Percentiles rank a stretch among this genome's conserved stretches.
Evolutionary conservation across 306 rosid genomes (phyloP).

Genomic region (Cucumis melo): DNA sequence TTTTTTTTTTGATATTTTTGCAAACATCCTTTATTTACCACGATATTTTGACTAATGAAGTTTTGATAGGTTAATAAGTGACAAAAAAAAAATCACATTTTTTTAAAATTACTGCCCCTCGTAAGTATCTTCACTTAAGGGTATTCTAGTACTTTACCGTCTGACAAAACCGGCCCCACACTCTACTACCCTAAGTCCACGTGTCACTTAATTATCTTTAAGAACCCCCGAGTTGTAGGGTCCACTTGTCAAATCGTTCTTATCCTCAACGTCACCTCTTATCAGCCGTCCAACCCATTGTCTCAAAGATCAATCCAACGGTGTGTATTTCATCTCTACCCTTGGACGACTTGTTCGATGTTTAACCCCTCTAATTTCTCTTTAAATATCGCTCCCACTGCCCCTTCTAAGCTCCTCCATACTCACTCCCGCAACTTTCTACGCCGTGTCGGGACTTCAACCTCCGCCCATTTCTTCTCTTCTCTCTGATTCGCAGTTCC

Average conservation of each 20-base stretch:
- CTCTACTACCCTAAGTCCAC: neutral
- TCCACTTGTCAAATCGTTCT: conserved; percentile 27
- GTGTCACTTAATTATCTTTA: neutral
- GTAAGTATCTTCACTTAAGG: neutral
- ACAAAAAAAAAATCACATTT: no score
- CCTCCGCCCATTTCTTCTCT: neutral
- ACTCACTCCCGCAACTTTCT: neutral
- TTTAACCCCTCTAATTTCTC: conserved; percentile 21
- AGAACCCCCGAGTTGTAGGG: conserved; percentile 12
- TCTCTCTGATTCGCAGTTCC: neutral
- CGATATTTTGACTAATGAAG: no score
- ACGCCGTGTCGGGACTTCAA: neutral
- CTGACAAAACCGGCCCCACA: conserved; percentile 11
- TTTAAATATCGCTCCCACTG: conserved; percentile 21
- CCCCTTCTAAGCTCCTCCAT: neutral
- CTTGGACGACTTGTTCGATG: conserved; percentile 36
- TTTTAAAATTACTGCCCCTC: neutral
- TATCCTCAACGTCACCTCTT: conserved; percentile 32
- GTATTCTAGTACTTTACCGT: conserved; percentile 14
- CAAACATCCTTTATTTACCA: no score
- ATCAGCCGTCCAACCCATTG: conserved; percentile 16
- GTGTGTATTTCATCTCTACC: conserved; percentile 7
- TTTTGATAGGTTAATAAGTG: no score
- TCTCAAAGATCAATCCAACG: conserved; percentile 13
- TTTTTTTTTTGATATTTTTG: no score